phyloP scores from a whole-genome alignment of 352 stramenopile species.

The Phytophthora cactorum region DNA sequence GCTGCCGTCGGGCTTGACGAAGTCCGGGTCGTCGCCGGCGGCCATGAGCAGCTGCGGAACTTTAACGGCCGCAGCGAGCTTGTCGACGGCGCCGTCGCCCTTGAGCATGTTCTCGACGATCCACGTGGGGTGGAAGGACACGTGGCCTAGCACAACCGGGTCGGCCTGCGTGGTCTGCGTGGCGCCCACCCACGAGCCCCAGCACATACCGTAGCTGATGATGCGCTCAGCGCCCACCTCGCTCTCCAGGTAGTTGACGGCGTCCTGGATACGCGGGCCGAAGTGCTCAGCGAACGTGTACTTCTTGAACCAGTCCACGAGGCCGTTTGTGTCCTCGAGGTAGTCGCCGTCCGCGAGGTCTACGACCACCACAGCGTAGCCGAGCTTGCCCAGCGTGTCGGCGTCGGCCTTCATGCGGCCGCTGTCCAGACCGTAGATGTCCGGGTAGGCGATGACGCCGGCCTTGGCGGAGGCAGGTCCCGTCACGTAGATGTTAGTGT shows the following conservation, averaged over 20 bases:
- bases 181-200: slow-evolving; percentile 77
- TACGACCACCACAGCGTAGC: slow-evolving; percentile 78
- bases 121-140: slow-evolving; percentile 88
- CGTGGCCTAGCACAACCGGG: slow-evolving; percentile 61
- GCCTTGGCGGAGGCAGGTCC: slow-evolving; percentile 67
- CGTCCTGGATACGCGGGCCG: slow-evolving; percentile 68
- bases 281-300: slow-evolving; percentile 64
- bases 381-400: slow-evolving; percentile 73
- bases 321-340: slow-evolving; percentile 41
- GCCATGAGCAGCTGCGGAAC: slow-evolving; percentile 76
- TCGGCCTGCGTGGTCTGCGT: slow-evolving; percentile 51
- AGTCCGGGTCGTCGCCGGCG: slow-evolving; percentile 74
- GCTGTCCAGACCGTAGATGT: slow-evolving; percentile 84
- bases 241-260: slow-evolving; percentile 72
- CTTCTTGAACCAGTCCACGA: slow-evolving; percentile 72
- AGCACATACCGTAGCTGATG: slow-evolving; percentile 86
- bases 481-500: slow-evolving; percentile 77
- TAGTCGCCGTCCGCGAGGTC: slow-evolving; percentile 77
- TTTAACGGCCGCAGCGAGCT: slow-evolving; percentile 74
- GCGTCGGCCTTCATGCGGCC: slow-evolving; percentile 82
- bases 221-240: slow-evolving; percentile 65
- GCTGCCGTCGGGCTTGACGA: slow-evolving; percentile 68
- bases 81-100: slow-evolving; percentile 69
- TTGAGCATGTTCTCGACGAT: slow-evolving; percentile 79
- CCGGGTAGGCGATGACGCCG: slow-evolving; percentile 72